Conservation (phyloP, 2,329 filamentous ascomycete genomes). For the Colletotrichum somersetense region DNA sequence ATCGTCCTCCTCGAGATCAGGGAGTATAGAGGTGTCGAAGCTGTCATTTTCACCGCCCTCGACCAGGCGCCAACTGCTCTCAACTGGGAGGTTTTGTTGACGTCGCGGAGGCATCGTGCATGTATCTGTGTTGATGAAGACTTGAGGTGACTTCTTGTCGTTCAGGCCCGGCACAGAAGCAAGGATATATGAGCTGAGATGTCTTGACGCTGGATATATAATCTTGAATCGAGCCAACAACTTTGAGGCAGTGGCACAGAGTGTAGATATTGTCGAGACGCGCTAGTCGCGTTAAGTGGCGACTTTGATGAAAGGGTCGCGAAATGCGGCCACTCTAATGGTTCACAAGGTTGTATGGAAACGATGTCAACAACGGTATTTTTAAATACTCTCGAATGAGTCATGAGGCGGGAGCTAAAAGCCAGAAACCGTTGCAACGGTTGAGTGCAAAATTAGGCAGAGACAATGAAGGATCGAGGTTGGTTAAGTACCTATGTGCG, state of each 20-base stretch:
- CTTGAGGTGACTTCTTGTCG: neutral
- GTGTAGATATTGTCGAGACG: slow-evolving; percentile 15
- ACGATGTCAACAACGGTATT: slow-evolving; percentile 2
- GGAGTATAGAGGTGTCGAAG: slow-evolving; percentile 68
- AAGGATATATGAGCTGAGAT: neutral
- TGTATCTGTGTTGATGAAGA: neutral
- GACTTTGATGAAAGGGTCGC: slow-evolving; percentile 16
- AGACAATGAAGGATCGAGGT: slow-evolving; percentile 26
- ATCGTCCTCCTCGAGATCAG: slow-evolving; percentile 58
- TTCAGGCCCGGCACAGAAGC: neutral
- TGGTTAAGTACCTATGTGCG: slow-evolving; percentile 5
- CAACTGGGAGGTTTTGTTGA: slow-evolving; percentile 56
- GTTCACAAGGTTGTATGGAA: neutral
- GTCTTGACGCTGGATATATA: neutral
- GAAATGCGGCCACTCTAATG: slow-evolving; percentile 10
- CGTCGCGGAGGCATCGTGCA: slow-evolving; percentile 38
- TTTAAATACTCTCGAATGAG: slow-evolving; percentile 26
- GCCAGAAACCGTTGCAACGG: slow-evolving; percentile 23
- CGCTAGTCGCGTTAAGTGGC: slow-evolving; percentile 36
- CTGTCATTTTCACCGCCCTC: slow-evolving; percentile 71
- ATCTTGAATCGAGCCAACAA: slow-evolving; percentile 9
- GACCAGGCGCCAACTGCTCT: slow-evolving; percentile 72
- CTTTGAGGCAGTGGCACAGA: slow-evolving; percentile 6
- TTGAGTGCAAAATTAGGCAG: slow-evolving; percentile 29
- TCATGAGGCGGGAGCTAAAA: slow-evolving; percentile 31